Evolutionary conservation across 1,139 yeast species (phyloP).

Genomic region (Pneumocystis oryctolagi): DNA sequence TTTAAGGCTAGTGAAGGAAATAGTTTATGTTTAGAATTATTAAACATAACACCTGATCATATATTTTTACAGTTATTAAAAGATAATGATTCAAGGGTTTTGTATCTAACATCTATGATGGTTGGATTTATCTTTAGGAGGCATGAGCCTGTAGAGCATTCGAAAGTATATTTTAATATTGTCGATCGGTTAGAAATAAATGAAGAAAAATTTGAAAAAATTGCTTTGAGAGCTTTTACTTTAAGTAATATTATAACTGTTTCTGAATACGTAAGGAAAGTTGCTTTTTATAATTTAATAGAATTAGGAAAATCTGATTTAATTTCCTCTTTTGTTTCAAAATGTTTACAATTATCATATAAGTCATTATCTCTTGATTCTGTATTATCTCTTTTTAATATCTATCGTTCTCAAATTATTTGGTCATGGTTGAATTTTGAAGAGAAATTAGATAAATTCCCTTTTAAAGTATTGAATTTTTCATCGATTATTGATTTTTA

Average conservation of each 20-base stretch:
- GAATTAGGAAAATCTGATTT: conserved; percentile 5
- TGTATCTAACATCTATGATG: not conserved
- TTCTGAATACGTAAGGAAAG: conserved; percentile 3
- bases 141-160: not conserved
- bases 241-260: not conserved
- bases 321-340: conserved; percentile 2
- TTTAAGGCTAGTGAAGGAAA: not conserved
- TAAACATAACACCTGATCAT: not conserved
- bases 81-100: not conserved
- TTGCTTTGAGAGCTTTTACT: not conserved
- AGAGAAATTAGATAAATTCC: conserved; percentile 25
- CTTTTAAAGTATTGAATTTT: conserved; percentile 28
- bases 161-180: not conserved
- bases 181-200: not conserved
- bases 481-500: conserved; percentile 21
- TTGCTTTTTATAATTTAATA: conserved; percentile 12
- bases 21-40: not conserved
- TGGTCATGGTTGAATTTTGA: conserved; percentile 29
- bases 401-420: conserved; percentile 27
- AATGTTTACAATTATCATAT: conserved; percentile 9
- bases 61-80: not conserved
- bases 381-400: conserved; percentile 21
- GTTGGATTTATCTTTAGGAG: not conserved
- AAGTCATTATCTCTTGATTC: not conserved
- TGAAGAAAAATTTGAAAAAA: not conserved